Base-by-base conservation (phyloP, 768 basidiomycete species). In the Lactarius quietus region DNA sequence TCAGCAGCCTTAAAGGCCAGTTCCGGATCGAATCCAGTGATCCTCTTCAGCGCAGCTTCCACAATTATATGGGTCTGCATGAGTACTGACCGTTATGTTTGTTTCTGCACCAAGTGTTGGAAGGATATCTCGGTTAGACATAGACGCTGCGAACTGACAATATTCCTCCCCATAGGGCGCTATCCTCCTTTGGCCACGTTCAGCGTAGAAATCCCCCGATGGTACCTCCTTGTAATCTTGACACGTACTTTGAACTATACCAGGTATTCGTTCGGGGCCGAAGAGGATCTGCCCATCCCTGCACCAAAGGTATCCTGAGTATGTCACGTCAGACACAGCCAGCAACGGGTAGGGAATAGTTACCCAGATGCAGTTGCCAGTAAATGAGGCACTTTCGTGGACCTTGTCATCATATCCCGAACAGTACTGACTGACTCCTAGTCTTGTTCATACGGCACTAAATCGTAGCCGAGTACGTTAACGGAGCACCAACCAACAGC, bases 151-250 rank as follows among this genome's bases (percentile, higher is more conserved):
- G 45, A 54, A 84, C 85, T 85, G 29, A 89, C 84, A 15, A 93
- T 82, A 66, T 93, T 93, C 76, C 92, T 93, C 92, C 92, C 93
- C 90, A 93, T 92, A 0, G 92, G 92, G 39, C 93, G 76, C 89
- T 90, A 91, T 3, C 92, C 92, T 17, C 89, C 84, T 85, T 81
- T 9, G 7, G 31, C 31, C 31, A 33, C 20, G 26, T 8, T 54
- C 28, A 54, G 53, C 26, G 10, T 31, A 38, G 26, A 8, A 39
- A 52, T 28, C 23, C 17, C 56, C 45, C 45, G 10, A 51, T 18
- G 85, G 20, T 62, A 85, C 88, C 79, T 90, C 82, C 65, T 80
- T 75, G 69, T 86, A 94, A 72, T 93, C 90, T 58, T 87, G 85
- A n/a, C 93, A 75, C 91, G 93, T 93, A 65, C 88, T 91, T 59